Base-by-base conservation (phyloP, 1,139 yeast genomes). In the Pneumocystis canis region DNA sequence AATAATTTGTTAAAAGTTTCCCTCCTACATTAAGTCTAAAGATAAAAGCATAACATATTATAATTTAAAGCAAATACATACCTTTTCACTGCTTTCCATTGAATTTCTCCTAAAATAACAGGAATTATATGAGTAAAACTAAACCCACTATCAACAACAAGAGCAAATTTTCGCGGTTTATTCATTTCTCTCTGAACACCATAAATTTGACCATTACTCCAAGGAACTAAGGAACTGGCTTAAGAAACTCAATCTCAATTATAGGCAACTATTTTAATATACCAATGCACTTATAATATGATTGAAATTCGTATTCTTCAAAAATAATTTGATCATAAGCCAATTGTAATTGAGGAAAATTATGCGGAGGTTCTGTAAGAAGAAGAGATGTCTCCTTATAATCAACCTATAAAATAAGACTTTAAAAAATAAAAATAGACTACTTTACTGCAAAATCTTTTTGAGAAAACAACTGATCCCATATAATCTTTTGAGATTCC, bases 291-390 rank as follows among this genome's bases (percentile, higher is more conserved):
- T 90, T 72, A 65, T 82, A 82, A 67, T 84, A 83, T 54, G 83
- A 81, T 39, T 78, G 79, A 71, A 92, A 87, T 7, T 89, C 95
- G 70, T 85, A 92, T 71, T 94, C 98, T 73, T 94, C 99, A 75
- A 94, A 90, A 2, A 94, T 81, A 1, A 92, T 86, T 74, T 90
- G 96, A 72, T 92, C 98, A 33, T 89, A 85, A 72, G 87, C 87
- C 69, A 84, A 83, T 58, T 95, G 87, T 58, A 92, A 77, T 63
- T 84, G 87, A 0, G 96, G 95, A 58, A 92, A 75, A 63, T 89
- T 87, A 71, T 85, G 84, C 28, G 96, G 92, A 16, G 90, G 79
- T 70, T 92, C 97, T 1, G 89, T 82, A 63, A 84, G 76, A 1
- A 85, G 74, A 60, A 87, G 75, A 58, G 83, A 81, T 1, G 81